Evolutionary conservation across 108 stramenopile genomes (phyloP), one percentile per base, ranked within the genome.

Genomic region (Discostella stelligeroides): DNA sequence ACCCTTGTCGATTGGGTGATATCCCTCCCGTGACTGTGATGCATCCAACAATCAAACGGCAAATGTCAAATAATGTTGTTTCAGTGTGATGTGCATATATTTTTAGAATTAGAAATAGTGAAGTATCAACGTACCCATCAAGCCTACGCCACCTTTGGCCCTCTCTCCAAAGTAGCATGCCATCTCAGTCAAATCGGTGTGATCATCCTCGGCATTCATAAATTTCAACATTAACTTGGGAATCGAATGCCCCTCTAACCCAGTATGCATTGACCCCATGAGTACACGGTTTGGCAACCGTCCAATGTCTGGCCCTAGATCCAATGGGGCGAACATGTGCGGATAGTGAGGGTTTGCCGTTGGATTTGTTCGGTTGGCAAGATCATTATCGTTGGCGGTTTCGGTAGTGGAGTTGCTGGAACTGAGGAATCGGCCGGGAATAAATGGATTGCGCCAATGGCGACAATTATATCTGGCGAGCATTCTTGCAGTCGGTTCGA

Each of bases 201-300:
- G 84, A 47, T 81, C 79, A 50, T 70, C 74, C 18, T 73, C 71
- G 20, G 74, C 70, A 48, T 65, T 66, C 30, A 89, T 8, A 27
- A 79, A 60, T 8, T 72, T 74, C 61, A 89, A 64, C 54, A 89
- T 20, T 41, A 71, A 73, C n/a, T 30, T 54, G 38, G 92, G 90
- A 39, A 94, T 76, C 38, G 82, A 83, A 72, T 86, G 85, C 51
- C 90, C 96, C 68, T 98, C 97, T 34, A 98, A 82, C 18, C 97
- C 97, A 4, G 94, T 93, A 75, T 98, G 97, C 97, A 98, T 98
- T 57, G 88, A 89, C 39, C 97, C 97, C 97, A 98, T 98, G 46
- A 98, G 57, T 37, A 94, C 89, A 18, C 97, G 90, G 69, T 98
- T 98, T 43, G 92, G 89, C 1, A 98, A 71, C 1, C 67, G 69